Evolutionary conservation across 306 rosid genomes (phyloP), one percentile per base, ranked within the genome.

Genomic region (peach (Prunus persica)): DNA sequence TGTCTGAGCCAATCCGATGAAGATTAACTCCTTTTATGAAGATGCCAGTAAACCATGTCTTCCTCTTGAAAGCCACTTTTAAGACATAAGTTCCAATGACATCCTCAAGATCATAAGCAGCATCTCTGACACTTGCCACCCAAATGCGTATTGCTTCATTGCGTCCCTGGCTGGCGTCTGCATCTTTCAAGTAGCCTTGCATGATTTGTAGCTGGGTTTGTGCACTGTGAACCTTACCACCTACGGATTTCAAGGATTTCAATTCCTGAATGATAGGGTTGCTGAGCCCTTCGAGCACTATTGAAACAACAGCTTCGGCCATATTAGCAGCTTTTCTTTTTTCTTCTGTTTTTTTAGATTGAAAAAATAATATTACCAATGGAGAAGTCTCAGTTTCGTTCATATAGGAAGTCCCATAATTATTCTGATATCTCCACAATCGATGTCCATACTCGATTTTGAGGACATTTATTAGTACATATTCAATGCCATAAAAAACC

Each of bases 21-120:
- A 65, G 80, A 41, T 76, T 38, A 46, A 27, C 41, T 20, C 73
- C 45, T 19, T 63, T 9, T 47, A 38, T 52, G 47, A 84, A 64
- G 68, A 70, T 19, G 16, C 54, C 51, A 72, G 75, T 56, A 69
- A 41, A 79, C 76, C 82, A 76, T 78, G 43, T 79, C 0, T 9
- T 41, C 13, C 80, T 63, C 73, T 1, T 68, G 41, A 7, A 28
- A 12, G 67, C 24, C 0, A 11, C 67, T 61, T 69, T 69, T 70
- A 66, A 28, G 54, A 64, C 82, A 77, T 63, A 83, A 56, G 82
- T 58, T 7, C 76, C 83, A 20, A 85, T 77, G 16, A 62, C 72
- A 79, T 89, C 93, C 3, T 83, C 89, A n/a, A 75, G 20, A 49
- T 75, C 71, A 12, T 75, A 75, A 64, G 78, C 71, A 32, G 50